Base-by-base conservation (phyloP, 805 yeast genomes). In the Ogataea trehaloabstinens region DNA sequence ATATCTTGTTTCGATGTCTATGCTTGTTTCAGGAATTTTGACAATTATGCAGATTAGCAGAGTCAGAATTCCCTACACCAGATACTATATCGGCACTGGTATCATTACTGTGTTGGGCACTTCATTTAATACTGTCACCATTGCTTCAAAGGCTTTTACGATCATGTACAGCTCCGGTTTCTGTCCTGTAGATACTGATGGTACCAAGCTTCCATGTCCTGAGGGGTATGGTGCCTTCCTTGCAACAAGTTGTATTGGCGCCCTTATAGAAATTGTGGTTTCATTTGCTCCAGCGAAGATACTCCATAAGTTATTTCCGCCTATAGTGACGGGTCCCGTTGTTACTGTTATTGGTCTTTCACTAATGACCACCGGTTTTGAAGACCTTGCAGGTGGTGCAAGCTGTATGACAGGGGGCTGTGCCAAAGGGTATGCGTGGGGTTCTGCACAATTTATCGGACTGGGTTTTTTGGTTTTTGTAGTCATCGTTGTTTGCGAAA, bases 261-360 rank as follows among this genome's bases (percentile, higher is more conserved):
- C 88, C 3, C 67, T 89, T 27, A 53, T 89, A 16, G 95, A 86
- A 67, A 70, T 90, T 29, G 49, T 71, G 7, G 57, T 86, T 36
- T 83, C 95, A 0, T 89, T 89, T 59, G 60, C 82, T 50, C 96
- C 97, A 6, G 79, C 95, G 3, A 71, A 68, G 25, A 47, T 72
- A 12, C 70, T 89, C 48, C 88, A 85, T 60, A 78, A 70, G 44
- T 54, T 85, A 22, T 89, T 89, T 68, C 96, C 96, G 13, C 90
- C 95, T 24, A 66, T 87, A 37, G 96, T 90, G 45, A 89, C 95
- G 20, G 96, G 96, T 41, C 95, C 96, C 7, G 96, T 89, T 31
- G 95, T 89, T 22, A 63, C 89, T 38, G 70, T 89, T 24, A 88
- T 89, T 55, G 97, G 96, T 50, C 70, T 81, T 31, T 66, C 71